Evolutionary conservation across 2,329 filamentous ascomycete species (phyloP).

Genomic region (Lasiodiplodia theobromae): DNA sequence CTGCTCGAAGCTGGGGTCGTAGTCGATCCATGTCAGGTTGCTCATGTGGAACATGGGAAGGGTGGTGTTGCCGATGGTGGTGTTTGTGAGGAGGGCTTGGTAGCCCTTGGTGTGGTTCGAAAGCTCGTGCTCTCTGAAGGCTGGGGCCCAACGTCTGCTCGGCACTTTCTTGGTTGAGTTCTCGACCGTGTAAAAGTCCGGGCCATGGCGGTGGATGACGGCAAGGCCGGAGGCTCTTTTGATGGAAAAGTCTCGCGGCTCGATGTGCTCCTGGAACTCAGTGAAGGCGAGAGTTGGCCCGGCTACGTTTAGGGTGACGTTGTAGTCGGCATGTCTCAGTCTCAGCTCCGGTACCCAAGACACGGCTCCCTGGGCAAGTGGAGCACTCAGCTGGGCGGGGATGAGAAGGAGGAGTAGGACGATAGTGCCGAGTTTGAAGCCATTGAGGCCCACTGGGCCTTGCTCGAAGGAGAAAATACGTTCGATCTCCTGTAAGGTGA

Average conservation of each 20-base stretch:
- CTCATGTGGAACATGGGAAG: conserved; percentile 23
- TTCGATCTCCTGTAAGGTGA: conserved; percentile 21
- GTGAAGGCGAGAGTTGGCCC: background rate
- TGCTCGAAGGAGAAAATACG: conserved; percentile 17
- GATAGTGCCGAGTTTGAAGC: conserved; percentile 1
- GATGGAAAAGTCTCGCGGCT: conserved; percentile 17
- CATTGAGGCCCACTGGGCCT: conserved; percentile 6
- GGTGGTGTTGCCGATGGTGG: conserved; percentile 8
- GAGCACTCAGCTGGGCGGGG: conserved; percentile 21
- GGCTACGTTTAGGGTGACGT: conserved; percentile 15
- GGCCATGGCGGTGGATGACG: conserved; percentile 18
- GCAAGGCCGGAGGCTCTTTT: conserved; percentile 16
- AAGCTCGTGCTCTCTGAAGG: conserved; percentile 15
- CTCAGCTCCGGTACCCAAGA: conserved; percentile 4
- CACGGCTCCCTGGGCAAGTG: conserved; percentile 15
- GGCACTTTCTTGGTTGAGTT: conserved; percentile 1
- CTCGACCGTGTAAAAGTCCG: conserved; percentile 15
- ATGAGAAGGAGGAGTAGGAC: conserved; percentile 21
- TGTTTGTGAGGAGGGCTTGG: conserved; percentile 13
- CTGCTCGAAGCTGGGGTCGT: conserved; percentile 5
- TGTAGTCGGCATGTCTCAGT: conserved; percentile 15
- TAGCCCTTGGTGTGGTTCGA: conserved; percentile 11
- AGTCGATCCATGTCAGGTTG: conserved; percentile 19
- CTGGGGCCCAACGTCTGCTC: conserved; percentile 17
- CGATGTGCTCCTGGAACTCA: background rate